Conservation (phyloP, 148 eudicot species). For the Silene latifolia region DNA sequence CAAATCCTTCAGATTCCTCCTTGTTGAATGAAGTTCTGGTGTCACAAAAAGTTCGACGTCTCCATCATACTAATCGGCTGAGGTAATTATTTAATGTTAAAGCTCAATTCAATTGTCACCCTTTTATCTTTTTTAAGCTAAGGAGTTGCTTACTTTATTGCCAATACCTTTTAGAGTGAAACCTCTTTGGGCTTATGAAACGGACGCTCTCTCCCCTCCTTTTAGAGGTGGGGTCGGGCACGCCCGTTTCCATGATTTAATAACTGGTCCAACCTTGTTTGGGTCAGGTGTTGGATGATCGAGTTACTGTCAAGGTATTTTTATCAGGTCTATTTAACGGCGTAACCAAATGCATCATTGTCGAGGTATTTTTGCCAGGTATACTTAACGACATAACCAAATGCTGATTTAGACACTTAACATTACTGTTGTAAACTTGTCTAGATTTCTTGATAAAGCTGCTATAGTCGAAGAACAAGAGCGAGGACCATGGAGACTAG, state of each 20-base stretch:
- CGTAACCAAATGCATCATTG: neutral
- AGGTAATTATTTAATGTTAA: slow-evolving; percentile 33
- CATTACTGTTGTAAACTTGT: neutral
- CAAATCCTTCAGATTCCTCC: slow-evolving; percentile 30
- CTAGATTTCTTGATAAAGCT: slow-evolving; percentile 26
- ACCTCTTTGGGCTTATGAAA: no score
- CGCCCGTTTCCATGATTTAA: no score
- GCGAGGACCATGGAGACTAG: slow-evolving; percentile 47
- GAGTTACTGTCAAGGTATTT: no score
- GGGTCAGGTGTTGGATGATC: no score
- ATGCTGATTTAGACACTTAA: neutral
- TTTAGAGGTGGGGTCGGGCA: no score
- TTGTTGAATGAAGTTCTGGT: slow-evolving; percentile 30
- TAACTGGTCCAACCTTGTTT: no score
- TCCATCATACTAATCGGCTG: slow-evolving; percentile 46
- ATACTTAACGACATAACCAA: neutral
- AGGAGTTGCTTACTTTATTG: no score
- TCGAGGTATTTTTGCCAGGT: no score
- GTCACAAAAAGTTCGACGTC: slow-evolving; percentile 26
- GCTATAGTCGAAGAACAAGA: slow-evolving; percentile 37
- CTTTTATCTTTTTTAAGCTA: no score
- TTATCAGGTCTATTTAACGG: neutral
- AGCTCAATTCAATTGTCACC: no score
- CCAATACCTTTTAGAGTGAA: no score
- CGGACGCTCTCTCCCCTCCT: no score